Percentiles rank a stretch among this genome's conserved stretches.
Evolutionary conservation across 768 basidiomycete genomes (phyloP).

Genomic region (Mycena capillaripes): DNA sequence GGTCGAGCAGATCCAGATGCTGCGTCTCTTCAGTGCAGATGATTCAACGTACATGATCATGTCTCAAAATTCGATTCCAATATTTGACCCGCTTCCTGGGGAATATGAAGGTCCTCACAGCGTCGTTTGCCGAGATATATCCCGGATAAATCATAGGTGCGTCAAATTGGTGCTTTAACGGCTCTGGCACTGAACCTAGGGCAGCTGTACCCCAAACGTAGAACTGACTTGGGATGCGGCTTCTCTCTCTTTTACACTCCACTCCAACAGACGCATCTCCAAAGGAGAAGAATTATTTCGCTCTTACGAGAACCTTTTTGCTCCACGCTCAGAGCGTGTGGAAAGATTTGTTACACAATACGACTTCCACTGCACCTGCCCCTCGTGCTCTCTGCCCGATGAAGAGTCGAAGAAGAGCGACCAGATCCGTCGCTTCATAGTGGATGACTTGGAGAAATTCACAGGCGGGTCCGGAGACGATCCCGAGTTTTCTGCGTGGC

Average conservation of each 20-base stretch:
- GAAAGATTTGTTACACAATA: neutral
- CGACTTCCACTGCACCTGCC: neutral
- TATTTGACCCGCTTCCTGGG: neutral
- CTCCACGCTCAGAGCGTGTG: neutral
- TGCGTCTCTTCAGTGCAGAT: neutral
- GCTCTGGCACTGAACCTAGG: too few species aligned
- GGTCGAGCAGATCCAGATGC: neutral
- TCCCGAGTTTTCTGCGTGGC: neutral
- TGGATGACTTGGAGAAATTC: neutral
- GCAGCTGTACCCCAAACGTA: too few species aligned
- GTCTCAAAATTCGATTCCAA: conserved; percentile 9
- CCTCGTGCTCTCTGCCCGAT: neutral
- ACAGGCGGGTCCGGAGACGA: neutral
- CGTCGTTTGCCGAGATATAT: conserved; percentile 1
- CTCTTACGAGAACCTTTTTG: neutral
- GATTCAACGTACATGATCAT: neutral
- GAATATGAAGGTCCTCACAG: neutral
- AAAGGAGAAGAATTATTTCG: conserved; percentile 8
- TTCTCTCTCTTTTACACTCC: neutral
- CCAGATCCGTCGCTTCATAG: neutral
- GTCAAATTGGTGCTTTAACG: neutral
- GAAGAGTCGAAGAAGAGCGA: neutral
- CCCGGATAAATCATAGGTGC: conserved; percentile 19
- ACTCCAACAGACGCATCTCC: neutral
- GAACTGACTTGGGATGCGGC: too few species aligned